These are phyloP conservation scores for Puccinia coronata DNA, from an alignment of 1,284 basidiomycete genomes.

Conservation along the genomic window DNA sequence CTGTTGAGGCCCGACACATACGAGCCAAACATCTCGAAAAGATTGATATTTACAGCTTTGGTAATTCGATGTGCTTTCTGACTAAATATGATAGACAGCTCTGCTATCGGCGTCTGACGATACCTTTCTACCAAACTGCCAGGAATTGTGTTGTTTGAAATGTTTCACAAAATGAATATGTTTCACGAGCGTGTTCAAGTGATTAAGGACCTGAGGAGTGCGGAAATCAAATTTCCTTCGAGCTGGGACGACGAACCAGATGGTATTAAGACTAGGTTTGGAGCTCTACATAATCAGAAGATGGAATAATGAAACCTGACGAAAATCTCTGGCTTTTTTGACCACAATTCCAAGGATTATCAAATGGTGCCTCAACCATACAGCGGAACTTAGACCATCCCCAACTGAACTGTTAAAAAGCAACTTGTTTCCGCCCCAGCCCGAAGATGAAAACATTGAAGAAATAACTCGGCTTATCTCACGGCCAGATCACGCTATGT, in stretches of 20 bases:
- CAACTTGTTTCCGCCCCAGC: conserved; percentile 58
- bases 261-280: conserved; percentile 34
- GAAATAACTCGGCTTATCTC: conserved; percentile 58
- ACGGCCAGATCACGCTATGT: conserved; percentile 52
- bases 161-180: conserved; percentile 86
- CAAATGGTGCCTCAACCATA: conserved; percentile 76
- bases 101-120: background rate
- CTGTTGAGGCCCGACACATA: conserved; percentile 56
- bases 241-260: conserved; percentile 65
- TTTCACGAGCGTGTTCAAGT: conserved; percentile 74
- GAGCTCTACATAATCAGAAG: too few species aligned
- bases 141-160: conserved; percentile 94
- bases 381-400: conserved; percentile 73
- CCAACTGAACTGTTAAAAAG: conserved; percentile 58
- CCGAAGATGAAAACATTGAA: conserved; percentile 59
- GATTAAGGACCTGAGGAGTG: conserved; percentile 73
- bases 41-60: conserved; percentile 93
- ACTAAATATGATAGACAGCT: background rate
- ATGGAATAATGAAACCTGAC: conserved; percentile 9
- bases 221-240: conserved; percentile 72
- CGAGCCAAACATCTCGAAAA: conserved; percentile 71
- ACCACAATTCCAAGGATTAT: conserved; percentile 65
- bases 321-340: conserved; percentile 50
- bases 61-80: conserved; percentile 61
- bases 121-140: background rate